Base-by-base conservation (phyloP, 2,329 filamentous ascomycete species). In the Xylariaceae sp. region DNA sequence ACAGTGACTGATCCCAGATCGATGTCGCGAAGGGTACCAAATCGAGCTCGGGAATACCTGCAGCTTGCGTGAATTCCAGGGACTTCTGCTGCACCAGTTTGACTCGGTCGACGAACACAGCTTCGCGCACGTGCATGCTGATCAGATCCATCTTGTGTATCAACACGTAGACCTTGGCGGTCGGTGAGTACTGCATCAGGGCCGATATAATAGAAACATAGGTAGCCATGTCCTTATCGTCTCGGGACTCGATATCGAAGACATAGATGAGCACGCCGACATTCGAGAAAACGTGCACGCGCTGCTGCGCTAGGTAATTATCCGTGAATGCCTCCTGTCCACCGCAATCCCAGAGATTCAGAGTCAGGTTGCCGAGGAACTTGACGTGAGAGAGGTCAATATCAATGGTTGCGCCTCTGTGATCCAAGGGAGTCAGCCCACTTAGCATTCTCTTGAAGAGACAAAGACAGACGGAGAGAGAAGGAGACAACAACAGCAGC, bases 131-230 rank as follows among this genome's bases (percentile, higher is more conserved):
- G 59, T 88, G 84, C 45, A 87, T 84, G 66, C 92, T 89, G 53
- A 97, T 91, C 30, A 99, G 84, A 73, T 99, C 94, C 89, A 99
- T 97, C 77, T 99, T 99, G 86, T 99, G 94, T 66, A 99, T 89
- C 50, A 99, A 85, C 62, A 94, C 89, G 77, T 97, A 99, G 69
- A 99, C 88, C 73, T 90, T 89, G 63, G 93, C 91, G 2, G 80
- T 78, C 37, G 84, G 80, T 52, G 90, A 95, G 80, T 87, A 96
- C 76, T 97, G 92, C 57, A 88, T 83, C 45, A 99, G 82, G 0
- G 94, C 94, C 53, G 88, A 85, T 67, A 97, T 90, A 73, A 97
- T 94, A 66, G 90, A 88, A 55, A 88, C 86, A 78, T 97, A 99
- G 60, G 92, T 96, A 59, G 93, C 86, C 55, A 97, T 85, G 73